A percentile compares a stretch with the other conserved stretches of the same genome.
These are phyloP conservation scores for Chlamydomonas incerta DNA, from an alignment of 139 green algal genomes.

Conservation along the genomic window DNA sequence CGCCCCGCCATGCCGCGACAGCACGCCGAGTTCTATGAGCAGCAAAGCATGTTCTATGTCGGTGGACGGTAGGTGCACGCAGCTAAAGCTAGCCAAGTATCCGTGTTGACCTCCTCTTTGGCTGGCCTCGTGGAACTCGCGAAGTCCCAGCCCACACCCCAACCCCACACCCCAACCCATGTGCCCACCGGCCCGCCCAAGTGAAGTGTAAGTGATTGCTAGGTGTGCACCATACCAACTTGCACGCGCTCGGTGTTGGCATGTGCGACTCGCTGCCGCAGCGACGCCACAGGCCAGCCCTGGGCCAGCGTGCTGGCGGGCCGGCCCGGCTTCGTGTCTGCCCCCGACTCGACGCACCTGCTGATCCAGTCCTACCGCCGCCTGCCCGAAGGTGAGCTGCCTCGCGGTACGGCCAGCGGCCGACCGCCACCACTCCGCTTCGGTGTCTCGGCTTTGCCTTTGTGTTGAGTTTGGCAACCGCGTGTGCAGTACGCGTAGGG, in stretches of 20 bases:
- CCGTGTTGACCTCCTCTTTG: no score
- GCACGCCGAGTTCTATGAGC: constrained; percentile 39
- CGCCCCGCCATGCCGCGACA: constrained; percentile 33
- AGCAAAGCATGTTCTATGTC: background rate
- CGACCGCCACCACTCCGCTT: background rate
- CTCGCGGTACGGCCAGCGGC: no score
- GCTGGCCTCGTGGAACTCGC: background rate
- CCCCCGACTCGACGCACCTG: constrained; percentile 61
- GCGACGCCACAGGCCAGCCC: background rate
- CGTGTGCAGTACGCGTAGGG: no score
- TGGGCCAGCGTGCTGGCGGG: constrained; percentile 33
- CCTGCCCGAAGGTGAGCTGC: background rate
- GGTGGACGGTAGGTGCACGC: background rate
- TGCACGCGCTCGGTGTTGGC: no score
- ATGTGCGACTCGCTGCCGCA: no score
- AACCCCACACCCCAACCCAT: background rate
- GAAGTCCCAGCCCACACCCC: background rate
- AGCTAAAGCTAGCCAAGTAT: no score
- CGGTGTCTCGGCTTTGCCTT: no score
- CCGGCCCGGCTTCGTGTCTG: constrained; percentile 9
- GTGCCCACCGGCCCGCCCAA: no score
- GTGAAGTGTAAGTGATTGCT: no score
- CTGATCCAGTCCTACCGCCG: background rate
- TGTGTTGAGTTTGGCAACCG: no score
- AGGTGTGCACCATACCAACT: no score